Percentiles rank a stretch among this genome's conserved stretches.
These are phyloP conservation scores for Fonsecaea pedrosoi DNA, from an alignment of 2,329 filamentous ascomycete species.

Conservation along the genomic window DNA sequence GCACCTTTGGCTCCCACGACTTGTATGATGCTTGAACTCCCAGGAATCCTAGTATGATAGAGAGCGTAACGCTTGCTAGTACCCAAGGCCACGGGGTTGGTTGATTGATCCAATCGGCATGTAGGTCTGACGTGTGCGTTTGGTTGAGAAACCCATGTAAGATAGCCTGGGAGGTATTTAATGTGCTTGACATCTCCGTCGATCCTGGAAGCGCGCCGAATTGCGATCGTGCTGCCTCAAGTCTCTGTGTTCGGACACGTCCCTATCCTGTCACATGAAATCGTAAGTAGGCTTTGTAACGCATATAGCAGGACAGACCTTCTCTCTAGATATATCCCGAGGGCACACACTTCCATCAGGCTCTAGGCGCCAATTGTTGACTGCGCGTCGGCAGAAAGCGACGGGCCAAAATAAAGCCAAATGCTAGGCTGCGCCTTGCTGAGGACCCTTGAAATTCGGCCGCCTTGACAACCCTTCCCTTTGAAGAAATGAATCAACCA, in stretches of 20 bases:
- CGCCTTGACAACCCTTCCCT: background rate
- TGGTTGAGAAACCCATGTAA: constrained; percentile 20
- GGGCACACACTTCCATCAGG: background rate
- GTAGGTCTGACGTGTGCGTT: constrained; percentile 16
- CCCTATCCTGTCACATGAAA: background rate
- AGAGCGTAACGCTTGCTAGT: constrained; percentile 20
- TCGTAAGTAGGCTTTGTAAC: background rate
- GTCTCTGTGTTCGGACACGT: background rate
- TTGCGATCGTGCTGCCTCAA: background rate
- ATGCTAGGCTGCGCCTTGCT: constrained; percentile 6
- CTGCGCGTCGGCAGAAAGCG: background rate
- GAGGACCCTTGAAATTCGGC: background rate
- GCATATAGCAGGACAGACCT: background rate
- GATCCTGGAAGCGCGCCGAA: background rate
- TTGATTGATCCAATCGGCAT: constrained; percentile 21
- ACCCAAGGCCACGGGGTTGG: constrained; percentile 30
- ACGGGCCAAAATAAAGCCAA: constrained; percentile 9
- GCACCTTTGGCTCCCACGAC: constrained; percentile 22
- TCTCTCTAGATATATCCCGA: constrained; percentile 10
- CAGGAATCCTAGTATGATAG: constrained; percentile 27
- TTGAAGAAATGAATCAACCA: background rate
- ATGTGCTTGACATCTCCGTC: constrained; percentile 11
- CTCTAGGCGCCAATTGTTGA: background rate
- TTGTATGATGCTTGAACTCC: constrained; percentile 28
- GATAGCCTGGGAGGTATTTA: background rate